Conservation (phyloP, 352 stramenopile genomes). For the Pythium sukuiense region DNA sequence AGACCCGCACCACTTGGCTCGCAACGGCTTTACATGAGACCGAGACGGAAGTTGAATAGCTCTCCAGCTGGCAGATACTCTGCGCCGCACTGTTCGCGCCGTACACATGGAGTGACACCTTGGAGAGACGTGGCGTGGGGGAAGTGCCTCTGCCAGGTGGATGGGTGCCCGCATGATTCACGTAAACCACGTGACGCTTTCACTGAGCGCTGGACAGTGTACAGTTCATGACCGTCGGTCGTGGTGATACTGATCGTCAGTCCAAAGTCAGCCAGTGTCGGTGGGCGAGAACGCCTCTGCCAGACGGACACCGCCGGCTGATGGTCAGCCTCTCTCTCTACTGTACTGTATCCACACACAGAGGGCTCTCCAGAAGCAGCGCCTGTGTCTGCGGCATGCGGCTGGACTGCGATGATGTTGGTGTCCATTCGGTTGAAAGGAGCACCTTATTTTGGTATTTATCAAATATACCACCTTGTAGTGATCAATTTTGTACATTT, state of each 20-base stretch:
- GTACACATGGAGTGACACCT: neutral
- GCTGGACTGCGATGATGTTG: neutral
- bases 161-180: neutral
- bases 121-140: neutral
- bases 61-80: neutral
- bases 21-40: neutral
- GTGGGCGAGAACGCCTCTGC: neutral
- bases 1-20: neutral
- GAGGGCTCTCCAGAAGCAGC: neutral
- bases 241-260: neutral
- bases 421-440: neutral
- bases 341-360: neutral
- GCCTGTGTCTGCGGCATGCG: neutral
- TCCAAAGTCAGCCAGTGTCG: neutral
- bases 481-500: no score
- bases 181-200: neutral
- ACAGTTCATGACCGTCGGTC: neutral
- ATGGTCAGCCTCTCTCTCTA: neutral
- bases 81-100: neutral
- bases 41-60: neutral
- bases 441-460: constrained; percentile 9
- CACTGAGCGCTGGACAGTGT: neutral
- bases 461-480: constrained; percentile 8
- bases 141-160: neutral
- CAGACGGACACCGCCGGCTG: neutral